Evolutionary conservation across 2,329 filamentous ascomycete species (phyloP), one percentile per base, ranked within the genome.

Genomic region (Penicillium polonicum): DNA sequence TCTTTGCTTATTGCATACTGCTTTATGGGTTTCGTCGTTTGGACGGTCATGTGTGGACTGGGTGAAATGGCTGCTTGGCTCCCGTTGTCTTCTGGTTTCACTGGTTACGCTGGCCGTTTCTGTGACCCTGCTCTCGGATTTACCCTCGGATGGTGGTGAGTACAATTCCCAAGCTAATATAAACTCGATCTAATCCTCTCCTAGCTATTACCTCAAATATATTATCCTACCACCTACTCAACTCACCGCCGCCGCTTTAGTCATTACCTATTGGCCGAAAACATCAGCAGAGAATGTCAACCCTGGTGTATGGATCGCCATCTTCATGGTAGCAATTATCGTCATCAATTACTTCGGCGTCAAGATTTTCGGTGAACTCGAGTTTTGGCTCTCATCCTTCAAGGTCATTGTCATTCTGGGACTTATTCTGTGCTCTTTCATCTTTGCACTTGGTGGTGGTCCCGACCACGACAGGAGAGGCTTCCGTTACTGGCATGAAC

Each of bases 391-490:
- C 10, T 58, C 63, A 13, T 51, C 56, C 5, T 85, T 85, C 55
- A 90, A 90, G 69, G 82, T 89, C 3, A 63, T 90, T 4, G 78
- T 91, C 44, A 87, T 89, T 56, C 71, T 91, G 23, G 85, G 82
- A 1, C 79, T 91, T 31, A 81, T 91, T 63, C 62, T 84, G 60
- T 91, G 89, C 75, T 92, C 90, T 7, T 89, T 94, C 66, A 80
- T 94, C 60, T 85, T 87, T 60, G 92, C 92, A 85, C 77, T 92
- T 0, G 90, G 90, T 5, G 90, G 88, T 3, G 92, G 92, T 64
- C 90, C 90, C 0, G 70, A 84, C 1, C 79, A 83, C 52, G 86
- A 91, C 62, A 78, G 82, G 0, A 89, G 89, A 60, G 89, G 88
- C 0, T 91, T 91, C 70, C 81, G 85, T 17, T 82, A 85, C 68